Percentiles rank a stretch among this genome's conserved stretches.
Conservation (phyloP, 768 basidiomycete species). For the Lentinus tigrinus region DNA sequence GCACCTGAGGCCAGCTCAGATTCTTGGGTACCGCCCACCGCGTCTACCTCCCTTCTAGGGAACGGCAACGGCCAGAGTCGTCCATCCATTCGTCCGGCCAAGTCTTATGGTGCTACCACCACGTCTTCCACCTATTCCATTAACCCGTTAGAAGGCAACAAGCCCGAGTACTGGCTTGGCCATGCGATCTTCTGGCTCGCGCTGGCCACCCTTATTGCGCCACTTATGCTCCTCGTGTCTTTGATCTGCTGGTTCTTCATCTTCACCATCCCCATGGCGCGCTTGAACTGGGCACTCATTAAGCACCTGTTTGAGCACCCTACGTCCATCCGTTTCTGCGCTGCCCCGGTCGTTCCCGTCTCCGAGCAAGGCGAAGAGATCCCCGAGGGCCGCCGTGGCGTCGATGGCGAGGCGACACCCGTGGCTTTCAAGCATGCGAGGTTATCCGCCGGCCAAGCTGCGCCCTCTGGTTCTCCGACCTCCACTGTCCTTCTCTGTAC, state of each 20-base stretch:
- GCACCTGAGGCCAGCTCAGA: constrained; percentile 33
- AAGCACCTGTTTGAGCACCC: constrained; percentile 79
- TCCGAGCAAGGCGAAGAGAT: constrained; percentile 27
- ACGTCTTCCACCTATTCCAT: constrained; percentile 19
- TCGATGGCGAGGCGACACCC: constrained; percentile 32
- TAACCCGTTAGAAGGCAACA: constrained; percentile 22
- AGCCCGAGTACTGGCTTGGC: constrained; percentile 55
- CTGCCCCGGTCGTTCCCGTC: constrained; percentile 75
- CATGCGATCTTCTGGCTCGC: constrained; percentile 79
- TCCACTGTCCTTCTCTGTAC: constrained; percentile 93
- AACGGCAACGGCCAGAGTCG: constrained; percentile 27
- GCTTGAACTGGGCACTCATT: constrained; percentile 92
- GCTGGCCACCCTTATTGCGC: constrained; percentile 78
- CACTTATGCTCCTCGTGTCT: constrained; percentile 85
- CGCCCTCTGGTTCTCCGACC: constrained; percentile 77
- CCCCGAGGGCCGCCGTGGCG: constrained; percentile 19
- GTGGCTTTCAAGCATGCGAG: constrained; percentile 72
- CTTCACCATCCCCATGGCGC: constrained; percentile 97
- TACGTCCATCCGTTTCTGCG: constrained; percentile 86
- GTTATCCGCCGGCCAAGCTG: constrained; percentile 82
- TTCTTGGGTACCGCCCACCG: constrained; percentile 46
- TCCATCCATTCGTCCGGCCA: constrained; percentile 33
- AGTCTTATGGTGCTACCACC: constrained; percentile 70
- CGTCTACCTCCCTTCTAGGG: constrained; percentile 48
- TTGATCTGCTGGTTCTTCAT: constrained; percentile 93